Base-by-base conservation (phyloP, 441 rosid species). In the Breynia disticha region DNA sequence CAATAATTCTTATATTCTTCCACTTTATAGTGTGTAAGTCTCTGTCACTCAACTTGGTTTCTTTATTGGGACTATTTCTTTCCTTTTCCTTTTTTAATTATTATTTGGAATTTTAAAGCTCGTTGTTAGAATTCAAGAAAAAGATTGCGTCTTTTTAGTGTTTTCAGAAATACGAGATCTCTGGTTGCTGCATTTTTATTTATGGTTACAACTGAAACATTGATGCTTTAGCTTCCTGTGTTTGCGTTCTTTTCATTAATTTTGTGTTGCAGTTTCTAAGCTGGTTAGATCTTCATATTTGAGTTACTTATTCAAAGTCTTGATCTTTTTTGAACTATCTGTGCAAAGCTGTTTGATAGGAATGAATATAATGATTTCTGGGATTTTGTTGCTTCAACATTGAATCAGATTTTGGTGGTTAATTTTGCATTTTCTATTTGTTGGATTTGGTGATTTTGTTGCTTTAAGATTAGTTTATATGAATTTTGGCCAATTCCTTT, bases 11-110 rank as follows among this genome's bases (percentile, higher is more conserved):
- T 15, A 41, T 9, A 41, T 41, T 41, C 7, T 15, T 41, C 44
- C 13, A 11, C 44, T 41, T 41, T 41, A 28, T 28, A 28, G 35
- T 28, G 39, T 46, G 79, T 77, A 71, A 71, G 77, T 57, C 48
- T 62, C 55, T 38, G 17, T 62, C 59, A 22, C 54, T 48, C 48
- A 19, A 14, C 15, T 41, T 28, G 35, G 12, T 50, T 48, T 39
- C 41, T 39, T 22, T 59, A 16, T 45, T n/a, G 9, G 32, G 28
- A 28, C 8, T 45, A 3, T 42, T 15, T 1, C 28, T 11, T 11
- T 8, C 1, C 45, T 1, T 7, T 5, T 13, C 18, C 42, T 50
- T 18, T 35, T n/a, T 19, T 5, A 41, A 4, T 21, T 35, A 54
- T 53, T 8, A 57, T 45, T 60, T 45, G 7, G 53, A 49, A 62